A percentile compares a stretch with the other conserved stretches of the same genome.
These are phyloP conservation scores for Penicillium paradoxum DNA, from an alignment of 495 filamentous ascomycete species.

Conservation along the genomic window DNA sequence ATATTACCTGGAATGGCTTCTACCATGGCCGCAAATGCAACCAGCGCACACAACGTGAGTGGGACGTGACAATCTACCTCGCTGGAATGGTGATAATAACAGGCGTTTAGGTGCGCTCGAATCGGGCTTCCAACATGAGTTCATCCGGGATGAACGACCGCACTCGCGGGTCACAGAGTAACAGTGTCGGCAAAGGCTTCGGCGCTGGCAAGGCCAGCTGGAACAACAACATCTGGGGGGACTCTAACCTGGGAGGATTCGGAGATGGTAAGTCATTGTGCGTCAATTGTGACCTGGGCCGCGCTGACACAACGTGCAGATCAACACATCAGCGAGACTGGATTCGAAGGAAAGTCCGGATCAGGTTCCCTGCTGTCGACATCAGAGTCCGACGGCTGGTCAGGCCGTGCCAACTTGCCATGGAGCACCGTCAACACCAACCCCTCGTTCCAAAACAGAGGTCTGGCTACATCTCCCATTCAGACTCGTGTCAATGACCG, in stretches of 20 bases:
- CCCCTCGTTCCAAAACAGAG: constrained; percentile 41
- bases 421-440: constrained; percentile 53
- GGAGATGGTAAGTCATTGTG: constrained; percentile 28
- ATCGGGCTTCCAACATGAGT: constrained; percentile 35
- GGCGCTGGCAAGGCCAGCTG: constrained; percentile 46
- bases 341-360: constrained; percentile 52
- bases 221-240: constrained; percentile 59
- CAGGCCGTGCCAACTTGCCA: constrained; percentile 39
- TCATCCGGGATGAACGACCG: constrained; percentile 40
- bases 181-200: constrained; percentile 41
- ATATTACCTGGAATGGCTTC: constrained; percentile 34
- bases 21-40: constrained; percentile 37
- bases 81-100: background rate
- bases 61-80: background rate
- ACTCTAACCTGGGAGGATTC: constrained; percentile 47
- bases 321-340: constrained; percentile 26
- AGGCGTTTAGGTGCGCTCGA: constrained; percentile 31
- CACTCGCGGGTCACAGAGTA: constrained; percentile 30
- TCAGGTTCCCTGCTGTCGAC: constrained; percentile 61
- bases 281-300: background rate
- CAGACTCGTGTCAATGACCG: constrained; percentile 43
- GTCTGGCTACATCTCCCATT: constrained; percentile 46
- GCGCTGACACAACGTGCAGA: constrained; percentile 20
- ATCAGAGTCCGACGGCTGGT: constrained; percentile 60
- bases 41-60: constrained; percentile 39